Evolutionary conservation across 805 yeast genomes (phyloP).

Genomic region (Wickerhamomyces ciferrii): DNA sequence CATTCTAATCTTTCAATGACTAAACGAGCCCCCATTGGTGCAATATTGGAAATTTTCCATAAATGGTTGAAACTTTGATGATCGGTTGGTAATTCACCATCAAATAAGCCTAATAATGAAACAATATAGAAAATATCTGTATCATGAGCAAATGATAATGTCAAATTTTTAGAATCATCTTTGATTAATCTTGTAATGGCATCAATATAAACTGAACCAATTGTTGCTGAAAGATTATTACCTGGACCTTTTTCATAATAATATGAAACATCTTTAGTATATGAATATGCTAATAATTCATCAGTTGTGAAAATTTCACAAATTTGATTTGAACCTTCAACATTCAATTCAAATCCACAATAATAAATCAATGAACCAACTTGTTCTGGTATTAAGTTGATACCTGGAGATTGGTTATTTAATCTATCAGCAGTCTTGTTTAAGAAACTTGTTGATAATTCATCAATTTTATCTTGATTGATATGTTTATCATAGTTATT

Average conservation of each 20-base stretch:
- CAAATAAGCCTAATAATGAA: slow-evolving; percentile 42
- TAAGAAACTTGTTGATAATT: slow-evolving; percentile 16
- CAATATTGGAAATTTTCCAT: slow-evolving; percentile 40
- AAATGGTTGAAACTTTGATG: slow-evolving; percentile 37
- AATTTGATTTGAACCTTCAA: slow-evolving; percentile 27
- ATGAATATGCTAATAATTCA: slow-evolving; percentile 39
- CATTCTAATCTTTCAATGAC: slow-evolving; percentile 41
- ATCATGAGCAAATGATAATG: slow-evolving; percentile 50
- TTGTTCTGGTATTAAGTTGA: slow-evolving; percentile 34
- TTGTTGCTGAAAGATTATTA: slow-evolving; percentile 29
- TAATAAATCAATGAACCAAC: slow-evolving; percentile 34
- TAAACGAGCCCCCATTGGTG: slow-evolving; percentile 50
- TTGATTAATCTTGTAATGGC: slow-evolving; percentile 41
- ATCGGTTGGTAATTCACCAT: slow-evolving; percentile 34
- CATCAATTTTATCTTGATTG: slow-evolving; percentile 24
- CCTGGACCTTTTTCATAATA: slow-evolving; percentile 49
- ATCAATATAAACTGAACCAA: slow-evolving; percentile 41
- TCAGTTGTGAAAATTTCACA: slow-evolving; percentile 40
- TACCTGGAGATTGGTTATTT: slow-evolving; percentile 30
- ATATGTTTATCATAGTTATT: slow-evolving; percentile 32
- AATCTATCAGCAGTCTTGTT: slow-evolving; percentile 27
- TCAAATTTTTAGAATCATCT: slow-evolving; percentile 31
- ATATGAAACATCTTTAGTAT: slow-evolving; percentile 34
- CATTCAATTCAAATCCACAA: slow-evolving; percentile 48
- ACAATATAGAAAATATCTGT: slow-evolving; percentile 47